These are phyloP conservation scores for Stenocarpella maydis DNA, from an alignment of 2,329 filamentous ascomycete genomes.

Conservation along the genomic window DNA sequence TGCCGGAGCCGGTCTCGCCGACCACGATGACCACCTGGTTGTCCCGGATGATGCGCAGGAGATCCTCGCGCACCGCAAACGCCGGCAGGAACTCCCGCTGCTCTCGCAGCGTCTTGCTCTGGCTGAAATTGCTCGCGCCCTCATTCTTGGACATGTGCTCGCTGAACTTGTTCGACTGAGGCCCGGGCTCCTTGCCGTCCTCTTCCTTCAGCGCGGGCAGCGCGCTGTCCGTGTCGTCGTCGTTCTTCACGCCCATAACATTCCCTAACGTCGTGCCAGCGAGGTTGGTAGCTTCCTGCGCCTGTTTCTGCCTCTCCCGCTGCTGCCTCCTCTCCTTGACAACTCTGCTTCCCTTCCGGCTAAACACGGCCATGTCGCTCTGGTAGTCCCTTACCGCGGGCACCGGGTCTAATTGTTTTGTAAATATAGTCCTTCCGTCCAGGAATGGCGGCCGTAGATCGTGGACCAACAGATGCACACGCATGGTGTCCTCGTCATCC, in stretches of 20 bases:
- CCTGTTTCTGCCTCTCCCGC: conserved; percentile 91
- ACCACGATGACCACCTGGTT: conserved; percentile 98
- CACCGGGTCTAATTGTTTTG: conserved; percentile 94
- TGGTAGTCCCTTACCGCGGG: conserved; percentile 92
- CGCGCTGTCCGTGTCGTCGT: conserved; percentile 91
- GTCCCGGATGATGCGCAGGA: conserved; percentile 90
- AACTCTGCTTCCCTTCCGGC: conserved; percentile 91
- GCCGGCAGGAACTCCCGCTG: conserved; percentile 94
- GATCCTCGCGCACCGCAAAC: conserved; percentile 93
- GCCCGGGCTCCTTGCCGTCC: conserved; percentile 52
- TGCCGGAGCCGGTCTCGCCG: conserved; percentile 95
- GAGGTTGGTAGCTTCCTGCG: conserved; percentile 92
- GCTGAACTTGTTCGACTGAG: conserved; percentile 76
- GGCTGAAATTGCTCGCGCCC: conserved; percentile 89
- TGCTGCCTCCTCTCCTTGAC: conserved; percentile 92
- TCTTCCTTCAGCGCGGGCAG: conserved; percentile 78
- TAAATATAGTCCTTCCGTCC: conserved; percentile 94
- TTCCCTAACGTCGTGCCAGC: conserved; percentile 93
- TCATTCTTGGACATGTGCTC: conserved; percentile 89
- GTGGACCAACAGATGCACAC: conserved; percentile 91
- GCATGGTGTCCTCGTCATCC: conserved; percentile 87
- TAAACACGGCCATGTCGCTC: conserved; percentile 99
- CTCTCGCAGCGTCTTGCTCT: conserved; percentile 87
- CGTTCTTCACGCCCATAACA: conserved; percentile 93
- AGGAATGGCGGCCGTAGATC: conserved; percentile 94